A percentile compares a stretch with the other conserved stretches of the same genome.
Evolutionary conservation across 2,329 filamentous ascomycete genomes (phyloP).

Genomic region (Fusarium concolor): DNA sequence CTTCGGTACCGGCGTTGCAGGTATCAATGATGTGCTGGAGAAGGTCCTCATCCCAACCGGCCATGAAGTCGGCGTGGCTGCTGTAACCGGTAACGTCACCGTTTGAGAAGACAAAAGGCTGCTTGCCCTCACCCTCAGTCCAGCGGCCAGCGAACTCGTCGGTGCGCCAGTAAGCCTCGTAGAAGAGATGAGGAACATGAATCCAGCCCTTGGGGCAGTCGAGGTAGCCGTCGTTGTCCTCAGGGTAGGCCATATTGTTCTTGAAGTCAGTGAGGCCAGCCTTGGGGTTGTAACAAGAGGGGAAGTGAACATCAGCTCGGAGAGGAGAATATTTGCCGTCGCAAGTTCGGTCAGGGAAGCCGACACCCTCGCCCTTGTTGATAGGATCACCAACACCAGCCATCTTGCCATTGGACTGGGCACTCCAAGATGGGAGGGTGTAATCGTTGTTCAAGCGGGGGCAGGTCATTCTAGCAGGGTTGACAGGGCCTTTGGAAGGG

Average conservation of each 20-base stretch:
- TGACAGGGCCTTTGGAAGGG: slow-evolving; percentile 62
- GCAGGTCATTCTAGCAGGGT: slow-evolving; percentile 70
- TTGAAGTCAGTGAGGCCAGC: slow-evolving; percentile 69
- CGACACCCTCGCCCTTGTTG: slow-evolving; percentile 68
- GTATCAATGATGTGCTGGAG: slow-evolving; percentile 75
- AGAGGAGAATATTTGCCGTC: slow-evolving; percentile 71
- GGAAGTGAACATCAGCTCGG: slow-evolving; percentile 77
- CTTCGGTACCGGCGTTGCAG: slow-evolving; percentile 69
- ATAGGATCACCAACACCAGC: slow-evolving; percentile 66
- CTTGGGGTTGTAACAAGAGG: slow-evolving; percentile 77
- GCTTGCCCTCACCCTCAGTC: slow-evolving; percentile 63
- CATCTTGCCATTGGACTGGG: slow-evolving; percentile 64
- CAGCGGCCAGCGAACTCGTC: slow-evolving; percentile 63
- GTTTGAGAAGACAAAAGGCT: slow-evolving; percentile 76
- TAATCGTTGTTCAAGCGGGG: slow-evolving; percentile 63
- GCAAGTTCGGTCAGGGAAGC: slow-evolving; percentile 79
- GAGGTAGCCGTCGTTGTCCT: slow-evolving; percentile 58
- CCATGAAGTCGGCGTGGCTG: slow-evolving; percentile 78
- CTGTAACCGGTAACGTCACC: slow-evolving; percentile 78
- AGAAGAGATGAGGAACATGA: slow-evolving; percentile 69
- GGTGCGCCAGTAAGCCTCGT: slow-evolving; percentile 71
- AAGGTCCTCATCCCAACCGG: slow-evolving; percentile 74
- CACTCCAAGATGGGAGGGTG: slow-evolving; percentile 64
- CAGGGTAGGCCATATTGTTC: slow-evolving; percentile 75
- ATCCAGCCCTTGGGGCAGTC: slow-evolving; percentile 67